A percentile compares a stretch with the other conserved stretches of the same genome.
These are phyloP conservation scores for Fusarium subtropicale DNA, from an alignment of 2,329 filamentous ascomycete species.

Conservation along the genomic window DNA sequence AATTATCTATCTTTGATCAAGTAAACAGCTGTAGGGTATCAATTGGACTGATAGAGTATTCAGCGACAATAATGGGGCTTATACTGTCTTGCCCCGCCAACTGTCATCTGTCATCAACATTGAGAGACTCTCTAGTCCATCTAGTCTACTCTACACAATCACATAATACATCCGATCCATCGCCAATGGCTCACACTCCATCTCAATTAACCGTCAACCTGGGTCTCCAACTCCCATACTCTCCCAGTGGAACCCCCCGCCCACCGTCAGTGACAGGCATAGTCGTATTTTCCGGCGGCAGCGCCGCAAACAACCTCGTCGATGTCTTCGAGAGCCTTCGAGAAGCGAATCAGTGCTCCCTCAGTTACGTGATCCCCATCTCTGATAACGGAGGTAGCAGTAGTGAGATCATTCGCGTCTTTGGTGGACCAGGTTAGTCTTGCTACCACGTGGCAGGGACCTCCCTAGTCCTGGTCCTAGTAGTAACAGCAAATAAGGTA, in stretches of 20 bases:
- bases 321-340: constrained; percentile 83
- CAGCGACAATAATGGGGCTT: constrained; percentile 10
- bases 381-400: constrained; percentile 96
- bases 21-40: not conserved
- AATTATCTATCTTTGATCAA: too few species aligned
- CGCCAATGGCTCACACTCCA: constrained; percentile 35
- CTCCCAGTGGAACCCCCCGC: constrained; percentile 36
- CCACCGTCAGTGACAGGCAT: constrained; percentile 57
- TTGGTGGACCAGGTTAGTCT: constrained; percentile 83
- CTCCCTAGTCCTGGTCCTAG: not conserved
- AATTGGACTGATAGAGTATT: not conserved
- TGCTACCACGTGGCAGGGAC: constrained; percentile 14
- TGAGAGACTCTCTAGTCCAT: not conserved
- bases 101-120: constrained; percentile 30
- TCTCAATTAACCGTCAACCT: constrained; percentile 29
- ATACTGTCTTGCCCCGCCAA: constrained; percentile 9
- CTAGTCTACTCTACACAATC: not conserved
- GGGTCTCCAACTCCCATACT: constrained; percentile 41
- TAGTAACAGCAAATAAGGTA: constrained; percentile 61
- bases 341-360: constrained; percentile 71
- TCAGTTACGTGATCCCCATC: constrained; percentile 93
- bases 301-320: constrained; percentile 92
- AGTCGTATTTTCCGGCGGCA: constrained; percentile 91
- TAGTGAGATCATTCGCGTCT: constrained; percentile 91
- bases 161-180: constrained; percentile 26